phyloP scores from a whole-genome alignment of 163 green algal species.

The Scenedesmus sp. region DNA sequence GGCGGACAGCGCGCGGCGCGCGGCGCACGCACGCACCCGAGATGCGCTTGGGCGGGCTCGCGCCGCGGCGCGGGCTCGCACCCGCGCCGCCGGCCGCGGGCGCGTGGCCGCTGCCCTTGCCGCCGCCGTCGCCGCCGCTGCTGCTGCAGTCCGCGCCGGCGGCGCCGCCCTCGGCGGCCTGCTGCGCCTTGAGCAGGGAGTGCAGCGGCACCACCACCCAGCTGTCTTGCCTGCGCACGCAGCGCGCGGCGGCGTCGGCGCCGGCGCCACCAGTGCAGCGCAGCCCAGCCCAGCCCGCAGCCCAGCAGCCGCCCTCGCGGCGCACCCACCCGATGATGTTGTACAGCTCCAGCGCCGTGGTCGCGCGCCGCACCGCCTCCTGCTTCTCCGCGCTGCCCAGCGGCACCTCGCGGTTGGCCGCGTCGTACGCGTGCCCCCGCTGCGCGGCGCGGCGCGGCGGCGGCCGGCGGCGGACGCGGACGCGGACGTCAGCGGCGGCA shows the following conservation, averaged over 20 bases:
- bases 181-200: constrained; percentile 52
- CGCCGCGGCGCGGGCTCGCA: not conserved
- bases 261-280: too few relatives aligned
- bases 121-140: constrained; percentile 3
- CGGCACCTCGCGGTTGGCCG: constrained; percentile 62
- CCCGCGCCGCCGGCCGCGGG: not conserved
- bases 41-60: not conserved
- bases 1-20: too few relatives aligned
- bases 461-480: too few relatives aligned
- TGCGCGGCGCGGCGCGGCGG: too few relatives aligned
- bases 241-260: not conserved
- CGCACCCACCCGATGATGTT: constrained; percentile 53
- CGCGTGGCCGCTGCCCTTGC: not conserved
- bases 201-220: constrained; percentile 88
- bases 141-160: not conserved
- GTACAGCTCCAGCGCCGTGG: constrained; percentile 78
- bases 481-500: too few relatives aligned
- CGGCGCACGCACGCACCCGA: not conserved
- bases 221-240: constrained; percentile 64
- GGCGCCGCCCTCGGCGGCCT: not conserved
- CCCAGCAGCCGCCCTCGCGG: not conserved
- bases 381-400: constrained; percentile 60
- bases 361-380: constrained; percentile 55
- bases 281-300: not conserved
- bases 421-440: constrained; percentile 68